These are phyloP conservation scores for Cicer judaicum DNA, from an alignment of 306 rosid genomes.

Conservation along the genomic window DNA sequence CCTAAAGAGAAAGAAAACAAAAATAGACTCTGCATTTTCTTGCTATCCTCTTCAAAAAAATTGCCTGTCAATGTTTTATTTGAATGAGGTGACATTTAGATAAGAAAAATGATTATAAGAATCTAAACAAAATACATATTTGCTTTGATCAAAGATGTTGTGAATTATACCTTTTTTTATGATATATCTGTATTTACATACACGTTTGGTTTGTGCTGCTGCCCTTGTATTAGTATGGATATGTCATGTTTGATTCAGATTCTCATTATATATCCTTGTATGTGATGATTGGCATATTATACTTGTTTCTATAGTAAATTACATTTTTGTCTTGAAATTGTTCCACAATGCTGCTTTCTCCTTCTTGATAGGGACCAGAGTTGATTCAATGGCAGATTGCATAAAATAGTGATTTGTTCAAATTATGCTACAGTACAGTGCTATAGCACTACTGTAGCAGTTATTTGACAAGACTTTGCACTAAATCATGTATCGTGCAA, in stretches of 20 bases:
- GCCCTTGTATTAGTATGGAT: constrained; percentile 16
- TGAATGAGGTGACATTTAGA: constrained; percentile 26
- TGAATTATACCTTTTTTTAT: not conserved
- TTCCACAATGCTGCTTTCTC: constrained; percentile 16
- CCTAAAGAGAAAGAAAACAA: constrained; percentile 22
- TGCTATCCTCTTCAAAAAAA: not conserved
- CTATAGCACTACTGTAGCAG: too few relatives aligned
- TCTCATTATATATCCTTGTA: constrained; percentile 24
- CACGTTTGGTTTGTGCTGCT: constrained; percentile 28
- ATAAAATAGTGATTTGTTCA: too few relatives aligned
- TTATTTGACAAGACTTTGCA: too few relatives aligned
- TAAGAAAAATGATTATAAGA: not conserved
- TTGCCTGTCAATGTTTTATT: constrained; percentile 8
- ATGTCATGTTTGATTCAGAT: constrained; percentile 24
- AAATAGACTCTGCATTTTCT: constrained; percentile 28
- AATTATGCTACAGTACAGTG: too few relatives aligned
- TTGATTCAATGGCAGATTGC: too few relatives aligned
- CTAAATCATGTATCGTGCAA: too few relatives aligned
- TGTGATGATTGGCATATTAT: not conserved
- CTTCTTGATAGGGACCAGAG: not conserved
- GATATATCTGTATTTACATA: not conserved
- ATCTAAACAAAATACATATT: not conserved
- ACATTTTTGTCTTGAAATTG: constrained; percentile 8
- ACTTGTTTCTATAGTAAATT: not conserved
- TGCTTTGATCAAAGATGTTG: constrained; percentile 14